Evolutionary conservation across 2,329 filamentous ascomycete genomes (phyloP).

Genomic region (Cyanodermella asteris): DNA sequence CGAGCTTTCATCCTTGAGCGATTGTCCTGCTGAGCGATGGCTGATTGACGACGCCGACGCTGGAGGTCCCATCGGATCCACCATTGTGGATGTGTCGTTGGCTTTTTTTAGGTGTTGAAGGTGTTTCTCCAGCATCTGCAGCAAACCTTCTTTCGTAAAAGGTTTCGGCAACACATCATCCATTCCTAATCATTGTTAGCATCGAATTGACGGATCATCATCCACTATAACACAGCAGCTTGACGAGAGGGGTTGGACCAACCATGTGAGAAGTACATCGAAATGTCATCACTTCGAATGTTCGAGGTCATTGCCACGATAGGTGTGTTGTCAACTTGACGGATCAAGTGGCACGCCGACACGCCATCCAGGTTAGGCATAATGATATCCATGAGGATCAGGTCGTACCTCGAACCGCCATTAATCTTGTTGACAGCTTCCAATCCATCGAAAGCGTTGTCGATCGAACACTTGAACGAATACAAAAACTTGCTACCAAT

Average conservation of each 20-base stretch:
- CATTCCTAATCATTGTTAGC: constrained; percentile 45
- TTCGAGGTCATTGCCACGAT: constrained; percentile 99
- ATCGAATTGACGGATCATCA: too few species aligned
- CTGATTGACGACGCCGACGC: constrained; percentile 21
- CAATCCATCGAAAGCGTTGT: constrained; percentile 54
- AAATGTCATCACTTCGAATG: constrained; percentile 86
- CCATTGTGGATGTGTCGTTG: constrained; percentile 29
- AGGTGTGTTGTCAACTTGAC: constrained; percentile 62
- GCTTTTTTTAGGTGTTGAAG: constrained; percentile 62
- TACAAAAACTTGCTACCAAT: constrained; percentile 46
- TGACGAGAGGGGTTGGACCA: constrained; percentile 18
- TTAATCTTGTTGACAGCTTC: constrained; percentile 80
- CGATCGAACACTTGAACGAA: constrained; percentile 41
- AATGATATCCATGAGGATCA: constrained; percentile 82
- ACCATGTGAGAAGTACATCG: constrained; percentile 95
- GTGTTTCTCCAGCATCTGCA: constrained; percentile 73
- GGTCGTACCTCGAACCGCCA: constrained; percentile 38
- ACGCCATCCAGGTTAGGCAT: constrained; percentile 95
- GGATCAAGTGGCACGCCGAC: constrained; percentile 79
- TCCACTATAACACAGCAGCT: neutral
- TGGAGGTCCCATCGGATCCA: constrained; percentile 23
- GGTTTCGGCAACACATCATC: constrained; percentile 93
- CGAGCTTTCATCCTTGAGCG: constrained; percentile 40
- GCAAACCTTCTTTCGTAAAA: constrained; percentile 73
- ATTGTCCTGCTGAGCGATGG: constrained; percentile 30